Evolutionary conservation across 2,329 filamentous ascomycete genomes (phyloP).

Genomic region (Mycosphaerelloides madeirae): DNA sequence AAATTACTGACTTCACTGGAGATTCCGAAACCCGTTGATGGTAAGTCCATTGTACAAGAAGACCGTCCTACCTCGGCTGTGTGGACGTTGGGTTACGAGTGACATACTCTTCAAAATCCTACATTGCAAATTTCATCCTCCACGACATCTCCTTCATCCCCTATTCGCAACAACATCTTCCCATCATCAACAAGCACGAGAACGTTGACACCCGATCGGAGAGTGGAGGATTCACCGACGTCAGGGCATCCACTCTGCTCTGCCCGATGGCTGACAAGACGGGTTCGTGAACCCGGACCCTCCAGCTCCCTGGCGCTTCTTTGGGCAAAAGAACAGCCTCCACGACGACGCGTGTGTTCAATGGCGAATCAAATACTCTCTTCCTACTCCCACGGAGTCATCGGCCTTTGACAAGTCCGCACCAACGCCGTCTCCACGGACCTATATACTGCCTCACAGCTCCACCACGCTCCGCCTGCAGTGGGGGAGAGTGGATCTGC

Average conservation of each 20-base stretch:
- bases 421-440: neutral
- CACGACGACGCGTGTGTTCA: neutral
- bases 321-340: neutral
- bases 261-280: neutral
- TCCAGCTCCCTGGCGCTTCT: neutral
- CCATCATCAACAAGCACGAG: too few relatives aligned
- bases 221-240: too few relatives aligned
- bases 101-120: too few relatives aligned
- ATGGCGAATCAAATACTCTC: neutral
- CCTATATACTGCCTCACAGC: slow-evolving; percentile 3
- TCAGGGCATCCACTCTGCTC: neutral
- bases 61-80: too few relatives aligned
- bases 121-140: too few relatives aligned
- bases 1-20: too few relatives aligned
- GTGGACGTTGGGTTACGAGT: too few relatives aligned
- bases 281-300: neutral
- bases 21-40: too few relatives aligned
- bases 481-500: slow-evolving; percentile 16
- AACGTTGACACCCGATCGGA: too few relatives aligned
- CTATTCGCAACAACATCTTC: too few relatives aligned
- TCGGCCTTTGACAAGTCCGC: neutral
- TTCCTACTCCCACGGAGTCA: neutral
- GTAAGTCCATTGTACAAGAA: too few relatives aligned
- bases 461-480: slow-evolving; percentile 6
- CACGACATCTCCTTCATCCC: too few relatives aligned